Evolutionary conservation across 768 basidiomycete genomes (phyloP), one percentile per base, ranked within the genome.

Genomic region (Macrolepiota albuminosa): DNA sequence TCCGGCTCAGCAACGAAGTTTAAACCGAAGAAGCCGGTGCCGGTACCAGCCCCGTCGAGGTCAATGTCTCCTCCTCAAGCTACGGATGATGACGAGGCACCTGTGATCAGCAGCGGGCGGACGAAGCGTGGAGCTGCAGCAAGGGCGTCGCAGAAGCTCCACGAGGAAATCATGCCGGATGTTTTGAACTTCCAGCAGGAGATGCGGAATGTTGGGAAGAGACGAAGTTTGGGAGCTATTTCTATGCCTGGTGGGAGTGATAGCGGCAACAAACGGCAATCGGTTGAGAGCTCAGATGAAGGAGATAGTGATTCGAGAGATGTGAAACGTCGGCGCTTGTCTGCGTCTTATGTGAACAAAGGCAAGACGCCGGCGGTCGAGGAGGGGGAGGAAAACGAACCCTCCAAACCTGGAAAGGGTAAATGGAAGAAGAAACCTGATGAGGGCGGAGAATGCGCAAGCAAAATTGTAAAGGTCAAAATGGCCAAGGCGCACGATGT

Each of bases 111-210:
- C 33, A 62, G 37, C 21, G 63, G 65, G 11, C 49, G 66, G 3
- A 66, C 71, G 21, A 75, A 71, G 57, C 73, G 81, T 21, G 68
- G 63, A 11, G 82, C 83, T 29, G 81, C 82, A 11, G 66, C 71
- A 29, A 77, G 74, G 59, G 82, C 83, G 1, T 69, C 72, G 50
- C 70, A 85, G 79, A 65, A 76, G 73, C 64, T 93, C 78, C 67
- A 84, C 75, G 61, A 85, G 68, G 71, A 82, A 74, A 75, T 93
- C 58, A 93, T 93, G 86, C 91, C 91, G 0, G 92, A 94, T 64
- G 77, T 91, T 3, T 63, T 86, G 43, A 81, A 76, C 58, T 93
- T 79, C 66, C 83, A 92, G 69, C 81, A 81, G 64, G 86, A 93
- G 73, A 77, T 82, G 76, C 82, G 81, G 64, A 72, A 68, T 55